Evolutionary conservation across 257 asterid species (phyloP), one percentile per base, ranked within the genome.

Genomic region (Salvia splendens): DNA sequence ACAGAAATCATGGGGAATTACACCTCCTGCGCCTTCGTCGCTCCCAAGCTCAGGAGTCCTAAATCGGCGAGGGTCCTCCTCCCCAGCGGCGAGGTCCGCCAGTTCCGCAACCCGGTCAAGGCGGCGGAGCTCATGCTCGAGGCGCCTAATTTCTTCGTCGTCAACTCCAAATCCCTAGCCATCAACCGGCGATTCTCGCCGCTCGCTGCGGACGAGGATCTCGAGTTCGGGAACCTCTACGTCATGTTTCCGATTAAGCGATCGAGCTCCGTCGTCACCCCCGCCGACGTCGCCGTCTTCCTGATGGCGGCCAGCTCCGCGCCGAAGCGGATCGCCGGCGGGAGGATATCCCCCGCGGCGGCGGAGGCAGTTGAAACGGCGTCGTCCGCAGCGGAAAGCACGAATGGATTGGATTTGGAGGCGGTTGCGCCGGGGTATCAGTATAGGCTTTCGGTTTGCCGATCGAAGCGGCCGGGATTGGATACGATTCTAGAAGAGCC

Each of bases 121-220:
- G 96, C 94, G 63, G 96, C 94, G 14, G 94, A 88, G 72, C 80
- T 88, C 58, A 88, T 88, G 94, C 87, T 88, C 20, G 94, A 88
- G 42, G 72, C 77, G 6, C 91, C 96, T 0, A 71, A 30, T 64
- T 78, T 28, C 51, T 86, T 84, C 85, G 46, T 88, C 55, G 84
- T 84, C 11, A 79, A 86, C 74, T 75, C 91, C 14, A 71, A 58
- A 24, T 73, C 86, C 8, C 70, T 88, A 16, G 64, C 7, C 51
- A 69, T 81, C 64, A 91, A 91, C 48, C 41, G 84, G 8, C 74
- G 89, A 12, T 84, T 88, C 67, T 81, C 85, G 30, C 80, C 91
- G 45, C 72, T 86, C 3, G n/a, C 88, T 16, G 96, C 96, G 2
- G 91, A 88, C 47, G 88, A 88, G 59, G 89, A 88, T 8, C 56